These are phyloP conservation scores for Candida sithepensis DNA, from an alignment of 805 yeast genomes.

Conservation along the genomic window DNA sequence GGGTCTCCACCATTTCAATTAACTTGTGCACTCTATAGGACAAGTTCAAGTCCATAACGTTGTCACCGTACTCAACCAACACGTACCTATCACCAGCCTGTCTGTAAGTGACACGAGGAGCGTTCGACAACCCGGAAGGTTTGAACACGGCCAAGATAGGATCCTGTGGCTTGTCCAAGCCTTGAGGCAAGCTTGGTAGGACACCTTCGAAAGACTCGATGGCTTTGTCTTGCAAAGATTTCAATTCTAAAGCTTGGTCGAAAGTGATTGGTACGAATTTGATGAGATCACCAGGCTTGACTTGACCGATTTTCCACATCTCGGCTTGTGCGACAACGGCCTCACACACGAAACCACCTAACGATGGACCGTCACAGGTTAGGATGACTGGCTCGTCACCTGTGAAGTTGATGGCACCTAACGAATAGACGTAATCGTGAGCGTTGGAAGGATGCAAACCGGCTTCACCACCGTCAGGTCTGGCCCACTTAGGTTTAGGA, in stretches of 20 bases:
- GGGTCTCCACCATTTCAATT: conserved; percentile 63
- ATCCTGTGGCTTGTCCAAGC: conserved; percentile 47
- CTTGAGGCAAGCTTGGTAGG: conserved; percentile 27
- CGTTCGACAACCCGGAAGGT: conserved; percentile 39
- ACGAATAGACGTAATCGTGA: conserved; percentile 93
- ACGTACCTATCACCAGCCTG: conserved; percentile 97
- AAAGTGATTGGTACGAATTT: conserved; percentile 75
- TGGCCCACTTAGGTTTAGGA: conserved; percentile 96
- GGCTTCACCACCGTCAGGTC: conserved; percentile 95
- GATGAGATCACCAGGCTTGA: conserved; percentile 87
- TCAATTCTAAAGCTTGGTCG: conserved; percentile 64
- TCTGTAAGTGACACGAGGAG: conserved; percentile 79
- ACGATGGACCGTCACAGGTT: conserved; percentile 96
- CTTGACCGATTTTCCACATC: conserved; percentile 98
- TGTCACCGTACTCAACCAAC: conserved; percentile 90
- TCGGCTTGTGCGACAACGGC: conserved; percentile 95
- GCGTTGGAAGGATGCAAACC: conserved; percentile 99
- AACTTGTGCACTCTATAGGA: conserved; percentile 82
- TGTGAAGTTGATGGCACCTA: conserved; percentile 96
- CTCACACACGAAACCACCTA: conserved; percentile 96
- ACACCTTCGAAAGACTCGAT: conserved; percentile 45
- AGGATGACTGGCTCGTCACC: conserved; percentile 98
- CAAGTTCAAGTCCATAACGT: conserved; percentile 77
- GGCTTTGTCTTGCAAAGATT: conserved; percentile 53
- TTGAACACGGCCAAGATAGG: conserved; percentile 64